Conservation (phyloP, 108 stramenopile species). For the Pelagomonas calceolata region DNA sequence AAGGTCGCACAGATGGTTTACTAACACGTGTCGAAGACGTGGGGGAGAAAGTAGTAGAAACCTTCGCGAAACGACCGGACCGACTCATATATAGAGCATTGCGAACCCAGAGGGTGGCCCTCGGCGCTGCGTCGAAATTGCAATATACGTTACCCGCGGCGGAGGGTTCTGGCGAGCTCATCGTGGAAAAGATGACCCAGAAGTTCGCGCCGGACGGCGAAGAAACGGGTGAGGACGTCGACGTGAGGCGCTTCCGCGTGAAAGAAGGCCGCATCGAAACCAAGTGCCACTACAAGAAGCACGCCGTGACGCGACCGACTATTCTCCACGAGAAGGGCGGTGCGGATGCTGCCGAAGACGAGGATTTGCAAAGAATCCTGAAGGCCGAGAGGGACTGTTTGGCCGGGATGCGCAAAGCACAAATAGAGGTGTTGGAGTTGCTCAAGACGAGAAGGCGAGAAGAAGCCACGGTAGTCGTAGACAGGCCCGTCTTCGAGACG, state of each 20-base stretch:
- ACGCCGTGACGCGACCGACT: slow-evolving; percentile 15
- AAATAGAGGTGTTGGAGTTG: slow-evolving; percentile 41
- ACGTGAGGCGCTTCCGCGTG: slow-evolving; percentile 38
- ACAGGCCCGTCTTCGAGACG: slow-evolving; percentile 28
- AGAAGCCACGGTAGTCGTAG: slow-evolving; percentile 20
- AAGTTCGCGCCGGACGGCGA: slow-evolving; percentile 31
- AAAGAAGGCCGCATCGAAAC: slow-evolving; percentile 32
- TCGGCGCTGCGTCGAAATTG: not conserved
- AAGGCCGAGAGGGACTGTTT: slow-evolving; percentile 39
- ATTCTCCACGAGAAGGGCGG: slow-evolving; percentile 8
- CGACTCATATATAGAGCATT: slow-evolving; percentile 26
- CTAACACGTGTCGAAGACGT: slow-evolving; percentile 30
- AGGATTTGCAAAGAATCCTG: slow-evolving; percentile 21
- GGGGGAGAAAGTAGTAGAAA: slow-evolving; percentile 35
- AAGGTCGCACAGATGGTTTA: slow-evolving; percentile 46
- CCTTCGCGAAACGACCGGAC: slow-evolving; percentile 30
- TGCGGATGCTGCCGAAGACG: slow-evolving; percentile 3
- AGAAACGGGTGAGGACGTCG: slow-evolving; percentile 34
- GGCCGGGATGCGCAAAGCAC: slow-evolving; percentile 25
- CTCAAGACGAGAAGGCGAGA: slow-evolving; percentile 23
- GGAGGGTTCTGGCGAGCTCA: slow-evolving; percentile 10
- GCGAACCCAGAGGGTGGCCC: not conserved
- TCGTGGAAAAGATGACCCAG: slow-evolving; percentile 43
- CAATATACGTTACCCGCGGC: slow-evolving; percentile 15
- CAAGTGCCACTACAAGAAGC: slow-evolving; percentile 32